Evolutionary conservation across 169 alveolate species (phyloP).

Genomic region (Amoebophrya sp.): DNA sequence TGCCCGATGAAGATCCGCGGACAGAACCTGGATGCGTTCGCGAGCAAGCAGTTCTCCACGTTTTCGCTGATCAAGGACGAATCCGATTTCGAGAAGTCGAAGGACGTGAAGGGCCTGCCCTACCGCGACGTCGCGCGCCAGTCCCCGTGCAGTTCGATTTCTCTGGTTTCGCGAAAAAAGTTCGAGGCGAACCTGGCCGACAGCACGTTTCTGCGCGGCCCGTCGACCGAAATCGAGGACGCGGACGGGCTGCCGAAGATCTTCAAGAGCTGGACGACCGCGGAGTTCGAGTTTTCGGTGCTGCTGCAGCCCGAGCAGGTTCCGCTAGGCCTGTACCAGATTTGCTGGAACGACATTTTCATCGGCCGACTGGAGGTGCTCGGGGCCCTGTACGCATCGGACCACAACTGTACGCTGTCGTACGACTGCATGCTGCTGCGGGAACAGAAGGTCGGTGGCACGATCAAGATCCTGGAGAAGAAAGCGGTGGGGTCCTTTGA

Average conservation of each 20-base stretch:
- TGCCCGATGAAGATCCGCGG: neutral
- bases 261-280: neutral
- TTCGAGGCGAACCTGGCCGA: neutral
- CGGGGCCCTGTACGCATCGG: neutral
- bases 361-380: neutral
- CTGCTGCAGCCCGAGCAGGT: neutral
- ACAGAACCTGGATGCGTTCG: neutral
- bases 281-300: neutral
- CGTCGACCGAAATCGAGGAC: neutral
- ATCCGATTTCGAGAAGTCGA: neutral
- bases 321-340: neutral
- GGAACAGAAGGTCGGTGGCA: neutral
- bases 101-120: neutral
- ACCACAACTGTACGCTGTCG: neutral
- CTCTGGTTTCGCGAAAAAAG: neutral
- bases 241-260: neutral
- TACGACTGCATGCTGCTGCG: neutral
- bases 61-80: neutral
- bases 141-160: neutral
- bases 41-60: neutral
- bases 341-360: neutral
- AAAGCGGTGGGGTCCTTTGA: neutral
- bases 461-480: neutral
- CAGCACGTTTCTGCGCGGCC: neutral
- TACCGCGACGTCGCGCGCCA: neutral